Base-by-base conservation (phyloP, 2,329 filamentous ascomycete species). In the Diaporthe aspalathi region DNA sequence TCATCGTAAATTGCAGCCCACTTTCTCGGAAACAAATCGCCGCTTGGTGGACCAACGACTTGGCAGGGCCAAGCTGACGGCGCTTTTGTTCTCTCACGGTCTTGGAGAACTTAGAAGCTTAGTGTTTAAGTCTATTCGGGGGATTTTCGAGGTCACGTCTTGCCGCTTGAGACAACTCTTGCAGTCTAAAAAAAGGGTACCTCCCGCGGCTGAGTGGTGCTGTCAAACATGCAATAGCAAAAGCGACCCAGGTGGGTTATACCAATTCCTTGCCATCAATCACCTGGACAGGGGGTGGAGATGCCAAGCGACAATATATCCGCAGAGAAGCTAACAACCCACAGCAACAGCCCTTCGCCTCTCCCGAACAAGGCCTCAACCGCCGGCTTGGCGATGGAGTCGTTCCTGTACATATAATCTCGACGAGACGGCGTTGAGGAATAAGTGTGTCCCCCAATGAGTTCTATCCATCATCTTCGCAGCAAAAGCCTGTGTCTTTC, bases 1-100 rank as follows among this genome's bases (percentile, higher is more conserved):
- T 62, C 56, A 62, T 62, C n/a, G 8, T 62, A 62, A 62, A 62
- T 62, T 62, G 40, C 56, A 62, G 40, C 56, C 56, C 56, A 45
- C 56, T 62, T 62, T 62, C 56, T 47, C 56, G 38, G 56, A 62
- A 62, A 62, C 56, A 29, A 47, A 45, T 20, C 56, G 56, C 38
- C 38, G 40, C 14, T 11, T 45, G 56, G 17, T 47, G 56, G 56
- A 17, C 40, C 56, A 16, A 45, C 38, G 40, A 62, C 20, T 22
- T 11, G 6, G 40, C 56, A 62, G 56, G 56, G 40, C 24, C 56
- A n/a, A 45, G 38, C 40, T 29, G 56, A 47, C 22, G 40, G 40
- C 56, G 16, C 38, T 32, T 62, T 8, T 47, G 24, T 12, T 47
- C 38, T 29, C 29, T 29, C 29, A 11, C 40, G 9, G 29, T 32